A percentile compares a stretch with the other conserved stretches of the same genome.
Evolutionary conservation across 2,329 filamentous ascomycete genomes (phyloP).

Genomic region (Hypoxylon sp.): DNA sequence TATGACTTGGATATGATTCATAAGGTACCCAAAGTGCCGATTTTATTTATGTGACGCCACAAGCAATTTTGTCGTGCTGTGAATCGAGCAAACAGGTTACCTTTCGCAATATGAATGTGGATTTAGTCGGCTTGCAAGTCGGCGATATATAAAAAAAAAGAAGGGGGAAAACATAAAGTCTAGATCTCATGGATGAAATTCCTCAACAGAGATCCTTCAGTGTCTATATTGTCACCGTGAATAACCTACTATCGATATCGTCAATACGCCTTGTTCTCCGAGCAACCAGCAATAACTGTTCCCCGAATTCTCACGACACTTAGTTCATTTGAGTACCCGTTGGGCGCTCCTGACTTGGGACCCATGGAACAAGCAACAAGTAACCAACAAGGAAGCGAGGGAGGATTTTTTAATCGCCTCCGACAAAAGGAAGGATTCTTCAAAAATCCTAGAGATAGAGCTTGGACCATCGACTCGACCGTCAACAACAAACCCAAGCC

Average conservation of each 20-base stretch:
- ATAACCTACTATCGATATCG: background rate
- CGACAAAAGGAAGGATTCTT: constrained; percentile 29
- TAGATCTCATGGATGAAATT: background rate
- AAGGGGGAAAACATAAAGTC: constrained; percentile 1
- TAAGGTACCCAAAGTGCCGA: too few species aligned
- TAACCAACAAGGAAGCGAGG: background rate
- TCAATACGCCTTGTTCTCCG: background rate
- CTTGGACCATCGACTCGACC: constrained; percentile 40
- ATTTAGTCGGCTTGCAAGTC: background rate
- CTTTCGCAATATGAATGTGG: background rate
- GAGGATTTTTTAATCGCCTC: constrained; percentile 1
- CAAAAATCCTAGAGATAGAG: constrained; percentile 35
- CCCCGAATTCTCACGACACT: background rate
- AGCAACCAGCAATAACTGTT: constrained; percentile 8
- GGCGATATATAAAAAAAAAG: background rate
- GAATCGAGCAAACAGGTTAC: constrained; percentile 6
- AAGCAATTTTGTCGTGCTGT: background rate
- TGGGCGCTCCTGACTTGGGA: background rate
- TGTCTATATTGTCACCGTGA: background rate
- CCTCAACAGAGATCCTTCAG: background rate
- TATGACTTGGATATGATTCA: background rate
- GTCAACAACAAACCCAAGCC: constrained; percentile 31
- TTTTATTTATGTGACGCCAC: background rate
- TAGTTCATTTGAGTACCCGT: background rate
- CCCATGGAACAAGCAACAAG: background rate